Conservation (phyloP, 2,329 filamentous ascomycete species). For the Diaporthe citrichinensis region DNA sequence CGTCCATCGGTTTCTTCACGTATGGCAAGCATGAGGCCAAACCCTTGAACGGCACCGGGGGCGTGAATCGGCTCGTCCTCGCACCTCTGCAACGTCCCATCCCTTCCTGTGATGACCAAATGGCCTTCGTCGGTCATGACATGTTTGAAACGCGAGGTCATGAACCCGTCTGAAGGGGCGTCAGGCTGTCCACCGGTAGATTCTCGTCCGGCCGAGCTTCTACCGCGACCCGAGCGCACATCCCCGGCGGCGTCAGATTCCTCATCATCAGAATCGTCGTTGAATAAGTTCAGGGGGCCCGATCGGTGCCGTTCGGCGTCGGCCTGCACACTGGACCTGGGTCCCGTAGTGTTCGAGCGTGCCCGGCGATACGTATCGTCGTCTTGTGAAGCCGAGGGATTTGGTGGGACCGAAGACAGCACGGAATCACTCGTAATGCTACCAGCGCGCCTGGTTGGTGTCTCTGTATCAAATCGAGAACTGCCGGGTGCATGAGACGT, state of each 20-base stretch:
- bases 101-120: slow-evolving; percentile 84
- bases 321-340: slow-evolving; percentile 61
- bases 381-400: slow-evolving; percentile 38
- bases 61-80: slow-evolving; percentile 94
- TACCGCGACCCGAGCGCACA: neutral
- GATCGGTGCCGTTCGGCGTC: slow-evolving; percentile 58
- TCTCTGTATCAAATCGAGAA: slow-evolving; percentile 49
- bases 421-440: slow-evolving; percentile 41
- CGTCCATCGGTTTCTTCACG: slow-evolving; percentile 78
- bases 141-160: slow-evolving; percentile 85
- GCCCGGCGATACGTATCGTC: slow-evolving; percentile 47
- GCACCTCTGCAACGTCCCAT: slow-evolving; percentile 81
- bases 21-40: slow-evolving; percentile 82
- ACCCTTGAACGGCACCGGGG: slow-evolving; percentile 85
- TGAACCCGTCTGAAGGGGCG: slow-evolving; percentile 52
- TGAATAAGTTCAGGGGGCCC: slow-evolving; percentile 49
- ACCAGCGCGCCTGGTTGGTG: slow-evolving; percentile 42
- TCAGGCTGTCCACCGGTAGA: slow-evolving; percentile 16
- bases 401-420: slow-evolving; percentile 28
- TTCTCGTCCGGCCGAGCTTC: slow-evolving; percentile 34
- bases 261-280: slow-evolving; percentile 48
- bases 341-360: slow-evolving; percentile 54
- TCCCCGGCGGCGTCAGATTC: slow-evolving; percentile 45
- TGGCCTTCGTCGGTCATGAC: slow-evolving; percentile 83
- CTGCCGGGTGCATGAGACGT: slow-evolving; percentile 45